A percentile compares a stretch with the other conserved stretches of the same genome.
These are phyloP conservation scores for Teunomyces gatunensis DNA, from an alignment of 805 yeast genomes.

Conservation along the genomic window DNA sequence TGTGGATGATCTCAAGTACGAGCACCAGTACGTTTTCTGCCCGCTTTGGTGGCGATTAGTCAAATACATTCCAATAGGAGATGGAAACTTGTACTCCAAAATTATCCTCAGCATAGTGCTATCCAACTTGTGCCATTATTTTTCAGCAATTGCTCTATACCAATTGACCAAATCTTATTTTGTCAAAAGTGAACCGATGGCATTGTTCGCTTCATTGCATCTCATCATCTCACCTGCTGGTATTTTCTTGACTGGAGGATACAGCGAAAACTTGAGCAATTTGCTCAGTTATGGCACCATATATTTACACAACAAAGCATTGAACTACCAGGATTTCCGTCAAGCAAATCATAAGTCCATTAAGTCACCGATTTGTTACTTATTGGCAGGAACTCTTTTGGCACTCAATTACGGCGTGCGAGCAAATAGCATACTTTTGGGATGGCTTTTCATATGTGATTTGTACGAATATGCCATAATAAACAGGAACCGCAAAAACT, in stretches of 20 bases:
- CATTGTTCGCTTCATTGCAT: constrained; percentile 39
- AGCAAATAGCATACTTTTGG: constrained; percentile 75
- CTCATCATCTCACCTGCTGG: constrained; percentile 76
- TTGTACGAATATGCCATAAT: constrained; percentile 23
- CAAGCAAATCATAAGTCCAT: constrained; percentile 17
- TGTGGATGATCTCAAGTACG: constrained; percentile 52
- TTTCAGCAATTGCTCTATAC: constrained; percentile 49
- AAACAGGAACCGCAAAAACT: constrained; percentile 15
- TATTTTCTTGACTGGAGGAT: constrained; percentile 67
- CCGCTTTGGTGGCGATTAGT: constrained; percentile 69
- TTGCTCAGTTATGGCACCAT: constrained; percentile 58
- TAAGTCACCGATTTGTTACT: constrained; percentile 23
- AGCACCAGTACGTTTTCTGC: constrained; percentile 89
- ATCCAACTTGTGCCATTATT: constrained; percentile 52
- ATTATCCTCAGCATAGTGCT: constrained; percentile 48
- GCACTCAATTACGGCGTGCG: constrained; percentile 62
- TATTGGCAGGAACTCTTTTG: constrained; percentile 53
- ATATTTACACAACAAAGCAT: constrained; percentile 42
- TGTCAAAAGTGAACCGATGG: constrained; percentile 7
- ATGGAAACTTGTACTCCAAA: constrained; percentile 40
- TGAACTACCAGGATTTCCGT: constrained; percentile 19
- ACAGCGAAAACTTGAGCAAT: constrained; percentile 74
- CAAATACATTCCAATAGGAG: constrained; percentile 15
- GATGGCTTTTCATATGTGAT: constrained; percentile 64
- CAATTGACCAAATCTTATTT: constrained; percentile 39